Evolutionary conservation across 768 basidiomycete genomes (phyloP).

Genomic region (Cystobasidium onofrii): DNA sequence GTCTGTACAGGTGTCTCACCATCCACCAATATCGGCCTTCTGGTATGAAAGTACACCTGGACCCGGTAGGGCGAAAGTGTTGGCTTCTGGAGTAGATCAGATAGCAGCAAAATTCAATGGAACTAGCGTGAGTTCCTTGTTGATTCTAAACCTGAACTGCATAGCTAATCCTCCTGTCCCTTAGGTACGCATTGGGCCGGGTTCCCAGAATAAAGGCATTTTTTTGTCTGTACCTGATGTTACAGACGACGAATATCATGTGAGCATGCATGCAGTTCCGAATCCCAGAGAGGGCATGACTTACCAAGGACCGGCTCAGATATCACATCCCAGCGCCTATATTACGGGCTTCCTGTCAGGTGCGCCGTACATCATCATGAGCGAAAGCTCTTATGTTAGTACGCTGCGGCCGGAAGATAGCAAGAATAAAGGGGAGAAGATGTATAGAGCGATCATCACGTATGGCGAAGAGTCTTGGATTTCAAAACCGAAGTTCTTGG

Average conservation of each 20-base stretch:
- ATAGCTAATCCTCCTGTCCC: not conserved
- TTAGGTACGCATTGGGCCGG: constrained; percentile 65
- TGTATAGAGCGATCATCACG: constrained; percentile 75
- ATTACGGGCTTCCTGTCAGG: constrained; percentile 90
- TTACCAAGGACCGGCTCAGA: constrained; percentile 47
- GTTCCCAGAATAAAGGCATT: constrained; percentile 77
- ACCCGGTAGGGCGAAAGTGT: not conserved
- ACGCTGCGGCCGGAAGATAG: constrained; percentile 15
- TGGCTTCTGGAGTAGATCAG: constrained; percentile 69
- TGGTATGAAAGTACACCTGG: constrained; percentile 36
- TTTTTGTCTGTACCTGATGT: constrained; percentile 70
- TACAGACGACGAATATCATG: constrained; percentile 62
- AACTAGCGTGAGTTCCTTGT: constrained; percentile 50
- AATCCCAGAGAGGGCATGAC: too few relatives aligned
- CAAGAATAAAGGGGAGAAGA: constrained; percentile 47
- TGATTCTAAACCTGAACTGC: constrained; percentile 29
- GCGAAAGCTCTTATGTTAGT: constrained; percentile 48
- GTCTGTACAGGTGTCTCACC: constrained; percentile 63
- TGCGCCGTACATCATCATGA: constrained; percentile 79
- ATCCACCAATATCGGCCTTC: constrained; percentile 71
- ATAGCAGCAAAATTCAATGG: constrained; percentile 86
- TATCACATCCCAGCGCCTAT: constrained; percentile 78
- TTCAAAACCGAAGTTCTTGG: constrained; percentile 32
- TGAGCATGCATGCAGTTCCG: constrained; percentile 34
- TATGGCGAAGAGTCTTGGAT: constrained; percentile 72